phyloP scores from a whole-genome alignment of 2,329 filamentous ascomycete genomes.

The Colletotrichum zoysiae region DNA sequence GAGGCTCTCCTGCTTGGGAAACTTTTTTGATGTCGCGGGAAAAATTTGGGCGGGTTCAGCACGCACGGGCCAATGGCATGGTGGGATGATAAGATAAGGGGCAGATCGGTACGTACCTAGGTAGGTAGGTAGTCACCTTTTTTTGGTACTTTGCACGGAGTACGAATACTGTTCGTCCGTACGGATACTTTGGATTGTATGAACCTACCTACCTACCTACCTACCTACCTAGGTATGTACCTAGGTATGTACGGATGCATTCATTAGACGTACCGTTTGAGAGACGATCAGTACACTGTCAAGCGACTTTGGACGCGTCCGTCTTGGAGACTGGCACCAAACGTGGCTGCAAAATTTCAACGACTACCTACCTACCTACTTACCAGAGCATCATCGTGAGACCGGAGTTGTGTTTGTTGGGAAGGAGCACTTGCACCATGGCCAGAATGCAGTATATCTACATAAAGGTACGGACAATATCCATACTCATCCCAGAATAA shows the following conservation, averaged over 20 bases:
- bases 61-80: constrained; percentile 29
- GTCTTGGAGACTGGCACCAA: not conserved
- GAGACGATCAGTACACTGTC: not conserved
- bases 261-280: not conserved
- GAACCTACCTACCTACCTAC: too few relatives aligned
- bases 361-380: too few relatives aligned
- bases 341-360: not conserved
- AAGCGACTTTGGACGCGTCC: not conserved
- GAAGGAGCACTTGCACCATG: not conserved
- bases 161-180: too few relatives aligned
- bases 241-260: constrained; percentile 2
- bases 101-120: not conserved
- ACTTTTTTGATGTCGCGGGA: constrained; percentile 42
- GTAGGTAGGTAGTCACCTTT: too few relatives aligned
- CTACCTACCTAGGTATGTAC: too few relatives aligned
- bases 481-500: not conserved
- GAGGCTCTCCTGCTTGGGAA: constrained; percentile 21
- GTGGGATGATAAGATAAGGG: constrained; percentile 41
- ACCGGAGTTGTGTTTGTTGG: not conserved
- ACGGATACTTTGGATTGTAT: too few relatives aligned
- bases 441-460: too few relatives aligned
- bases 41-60: constrained; percentile 36
- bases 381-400: not conserved
- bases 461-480: not conserved
- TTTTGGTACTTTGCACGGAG: too few relatives aligned